Base-by-base conservation (phyloP, 176 grass and related monocot genomes). In the Elaeis guineensis region DNA sequence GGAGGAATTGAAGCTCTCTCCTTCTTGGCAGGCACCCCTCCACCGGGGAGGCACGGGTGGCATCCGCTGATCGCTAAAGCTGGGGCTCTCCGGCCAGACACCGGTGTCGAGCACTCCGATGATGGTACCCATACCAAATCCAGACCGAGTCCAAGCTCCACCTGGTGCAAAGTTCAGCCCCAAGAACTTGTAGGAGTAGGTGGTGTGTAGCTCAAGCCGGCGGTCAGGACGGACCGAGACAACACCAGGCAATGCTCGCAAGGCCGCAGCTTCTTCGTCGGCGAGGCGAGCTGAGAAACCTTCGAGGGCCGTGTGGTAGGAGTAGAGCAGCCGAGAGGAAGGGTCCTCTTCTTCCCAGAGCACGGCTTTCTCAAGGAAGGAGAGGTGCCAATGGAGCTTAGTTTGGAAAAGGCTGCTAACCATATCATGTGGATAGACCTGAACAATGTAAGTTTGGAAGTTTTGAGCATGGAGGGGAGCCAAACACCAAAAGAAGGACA, bases 81-180 rank as follows among this genome's bases (percentile, higher is more conserved):
- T 90, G 3, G 91, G 86, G 54, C 54, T 96, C 67, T 96, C 91
- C 6, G 91, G 91, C 91, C 91, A 96, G 9, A 96, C 86, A 24
- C 86, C 91, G 14, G 91, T 96, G 57, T 96, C 91, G 65, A 96
- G 86, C 39, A 96, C 91, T 17, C 91, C 91, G 50, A 96, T 25
- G 62, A 96, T 79, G 62, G 63, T 21, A 19, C 83, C 80, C 11
- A 54, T 80, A 29, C 91, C 91, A 25, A 69, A 90, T 11, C 81
- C 69, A 0, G 86, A 77, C 62, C 74, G 76, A 0, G 81, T 75
- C 91, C 91, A 96, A 17, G 72, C 69, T 1, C 86, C 86, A 28
- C 52, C 60, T 4, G 78, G 61, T 30, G 71, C 76, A 49, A 85
- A 84, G 62, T 75, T 78, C 57, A 90, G 75, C 28, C 91, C 91